A percentile compares a stretch with the other conserved stretches of the same genome.
These are phyloP conservation scores for Exidia glandulosa DNA, from an alignment of 768 basidiomycete genomes.

Conservation along the genomic window DNA sequence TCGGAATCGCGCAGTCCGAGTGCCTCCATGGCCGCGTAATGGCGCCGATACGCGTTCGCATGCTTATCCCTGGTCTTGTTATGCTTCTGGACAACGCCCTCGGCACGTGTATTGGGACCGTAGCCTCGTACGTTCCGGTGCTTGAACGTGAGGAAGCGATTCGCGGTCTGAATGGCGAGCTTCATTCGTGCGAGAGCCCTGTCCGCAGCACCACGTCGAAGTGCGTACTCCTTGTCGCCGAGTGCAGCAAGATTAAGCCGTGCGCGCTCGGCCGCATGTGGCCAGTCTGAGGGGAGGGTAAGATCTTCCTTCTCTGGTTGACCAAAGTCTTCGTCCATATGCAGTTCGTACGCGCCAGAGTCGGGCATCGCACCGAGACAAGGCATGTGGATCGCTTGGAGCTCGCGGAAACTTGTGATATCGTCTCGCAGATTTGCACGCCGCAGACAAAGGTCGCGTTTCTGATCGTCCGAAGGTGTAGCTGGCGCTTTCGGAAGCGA, in stretches of 20 bases:
- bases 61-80: neutral
- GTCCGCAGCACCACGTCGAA: neutral
- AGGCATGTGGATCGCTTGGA: neutral
- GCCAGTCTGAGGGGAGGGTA: neutral
- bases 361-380: neutral
- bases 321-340: neutral
- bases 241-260: neutral
- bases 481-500: neutral
- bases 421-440: neutral
- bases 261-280: neutral
- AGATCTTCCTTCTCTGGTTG: neutral
- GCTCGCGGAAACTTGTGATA: neutral
- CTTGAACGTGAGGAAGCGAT: neutral
- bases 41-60: neutral
- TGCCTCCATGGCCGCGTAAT: neutral
- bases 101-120: neutral
- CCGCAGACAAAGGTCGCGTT: neutral
- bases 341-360: neutral
- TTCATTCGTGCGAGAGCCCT: neutral
- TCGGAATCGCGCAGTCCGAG: neutral
- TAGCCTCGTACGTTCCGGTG: neutral
- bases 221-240: neutral
- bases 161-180: neutral
- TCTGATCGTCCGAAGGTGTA: neutral
- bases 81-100: neutral